Evolutionary conservation across 805 yeast genomes (phyloP).

Genomic region (Blastobotrys peoriensis): DNA sequence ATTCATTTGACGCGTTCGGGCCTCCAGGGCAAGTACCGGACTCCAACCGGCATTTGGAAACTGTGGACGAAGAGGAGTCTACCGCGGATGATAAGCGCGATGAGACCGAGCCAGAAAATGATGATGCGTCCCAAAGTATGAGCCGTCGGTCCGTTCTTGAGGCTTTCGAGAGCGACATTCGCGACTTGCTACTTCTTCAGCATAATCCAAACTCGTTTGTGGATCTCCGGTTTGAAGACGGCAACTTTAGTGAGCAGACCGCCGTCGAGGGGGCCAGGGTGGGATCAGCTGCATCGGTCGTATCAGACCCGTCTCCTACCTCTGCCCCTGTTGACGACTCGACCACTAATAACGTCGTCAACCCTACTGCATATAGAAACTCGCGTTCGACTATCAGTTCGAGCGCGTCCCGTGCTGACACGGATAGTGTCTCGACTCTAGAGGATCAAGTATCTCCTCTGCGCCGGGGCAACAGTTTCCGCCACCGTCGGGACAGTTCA

Average conservation of each 20-base stretch:
- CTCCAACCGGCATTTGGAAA: too few species aligned
- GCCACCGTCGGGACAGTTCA: neutral
- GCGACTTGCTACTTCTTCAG: conserved; percentile 7
- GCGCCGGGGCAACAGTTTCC: neutral
- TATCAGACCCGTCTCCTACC: too few species aligned
- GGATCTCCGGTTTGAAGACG: conserved; percentile 1
- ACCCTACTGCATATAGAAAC: neutral
- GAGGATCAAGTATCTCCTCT: neutral
- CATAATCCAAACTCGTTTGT: conserved; percentile 3
- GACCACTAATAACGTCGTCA: too few species aligned
- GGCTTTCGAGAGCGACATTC: conserved; percentile 13
- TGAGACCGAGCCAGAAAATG: too few species aligned
- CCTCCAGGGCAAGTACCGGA: too few species aligned
- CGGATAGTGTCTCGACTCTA: neutral
- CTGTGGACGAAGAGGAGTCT: too few species aligned
- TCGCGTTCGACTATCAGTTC: neutral
- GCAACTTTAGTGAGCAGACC: neutral
- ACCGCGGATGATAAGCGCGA: too few species aligned
- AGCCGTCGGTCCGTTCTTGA: conserved; percentile 7
- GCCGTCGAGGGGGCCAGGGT: neutral
- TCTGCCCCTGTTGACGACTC: too few species aligned
- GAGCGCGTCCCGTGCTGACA: neutral
- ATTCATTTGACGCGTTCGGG: too few species aligned
- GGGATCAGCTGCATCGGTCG: too few species aligned
- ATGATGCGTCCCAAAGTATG: too few species aligned